Evolutionary conservation across 1,139 yeast genomes (phyloP), one percentile per base, ranked within the genome.

Genomic region (Saccharomycopsis hybrid): DNA sequence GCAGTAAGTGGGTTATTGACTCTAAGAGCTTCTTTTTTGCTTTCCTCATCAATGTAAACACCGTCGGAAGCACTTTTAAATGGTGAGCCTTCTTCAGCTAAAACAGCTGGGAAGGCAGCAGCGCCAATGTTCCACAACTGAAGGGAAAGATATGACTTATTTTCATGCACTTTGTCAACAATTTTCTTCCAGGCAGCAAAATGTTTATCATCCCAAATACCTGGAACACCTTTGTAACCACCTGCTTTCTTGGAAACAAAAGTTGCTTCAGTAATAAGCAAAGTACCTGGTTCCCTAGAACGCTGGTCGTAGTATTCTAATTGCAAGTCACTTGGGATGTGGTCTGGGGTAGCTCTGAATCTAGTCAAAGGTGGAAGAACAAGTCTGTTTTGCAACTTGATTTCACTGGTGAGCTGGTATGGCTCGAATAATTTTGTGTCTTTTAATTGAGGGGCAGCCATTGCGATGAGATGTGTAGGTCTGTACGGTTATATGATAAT

Each of bases 331-430:
- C 59, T 48, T 3, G 62, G 59, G 9, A 49, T 53, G 35, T 51
- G 49, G 42, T 52, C 54, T 1, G 46, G 51, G n/a, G 44, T 36
- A 24, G 77, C 73, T 61, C 83, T 71, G 58, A 62, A 63, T 64
- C 83, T 69, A 24, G 83, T 77, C 49, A 77, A 70, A 38, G 84
- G 82, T 4, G 81, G 72, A 59, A 66, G 66, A 2, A 70, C 79
- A 13, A 74, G 60, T 59, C 79, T 65, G 60, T 76, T 71, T 27
- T 59, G 44, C 32, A 56, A 60, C 54, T 57, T 68, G 54, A 57
- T 63, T 40, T 58, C 51, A 43, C 63, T 59, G 44, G 81, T 82
- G 47, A 78, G 67, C 55, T 71, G 68, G 51, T 77, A 63, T 37
- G 80, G 75, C 54, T 73, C 65, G 67, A 78, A 78, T 5, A 75